A percentile compares a stretch with the other conserved stretches of the same genome.
phyloP scores from a whole-genome alignment of 768 basidiomycete genomes.

The Lactarius akahatsu region DNA sequence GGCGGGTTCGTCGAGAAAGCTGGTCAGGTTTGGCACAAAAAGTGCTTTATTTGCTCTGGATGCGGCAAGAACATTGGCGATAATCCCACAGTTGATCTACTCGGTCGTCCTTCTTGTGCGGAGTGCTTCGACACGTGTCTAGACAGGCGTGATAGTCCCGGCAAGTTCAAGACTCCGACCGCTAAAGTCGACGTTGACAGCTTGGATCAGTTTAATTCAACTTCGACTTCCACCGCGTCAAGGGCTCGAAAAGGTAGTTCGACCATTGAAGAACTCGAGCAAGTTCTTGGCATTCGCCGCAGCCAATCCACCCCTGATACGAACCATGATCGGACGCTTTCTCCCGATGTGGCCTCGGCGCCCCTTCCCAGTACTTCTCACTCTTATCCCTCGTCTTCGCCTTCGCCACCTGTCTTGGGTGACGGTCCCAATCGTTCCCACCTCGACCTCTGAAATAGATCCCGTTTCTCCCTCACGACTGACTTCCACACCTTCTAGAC shows the following conservation, averaged over 20 bases:
- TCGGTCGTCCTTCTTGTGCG: constrained; percentile 74
- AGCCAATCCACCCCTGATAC: constrained; percentile 30
- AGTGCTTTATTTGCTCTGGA: constrained; percentile 72
- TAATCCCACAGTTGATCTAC: constrained; percentile 77
- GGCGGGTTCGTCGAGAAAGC: constrained; percentile 74
- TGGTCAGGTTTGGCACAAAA: constrained; percentile 76
- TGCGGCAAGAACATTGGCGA: constrained; percentile 74
- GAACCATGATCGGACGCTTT: constrained; percentile 19
- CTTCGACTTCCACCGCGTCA: constrained; percentile 27
- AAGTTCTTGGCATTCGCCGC: constrained; percentile 36
- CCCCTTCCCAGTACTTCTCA: constrained; percentile 9
- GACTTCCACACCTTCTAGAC: constrained; percentile 6
- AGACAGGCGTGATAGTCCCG: constrained; percentile 43
- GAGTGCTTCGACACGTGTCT: constrained; percentile 81
- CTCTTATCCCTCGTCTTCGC: neutral
- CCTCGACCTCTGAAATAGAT: neutral
- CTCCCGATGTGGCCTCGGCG: constrained; percentile 1
- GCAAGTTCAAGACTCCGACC: constrained; percentile 34
- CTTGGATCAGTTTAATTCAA: constrained; percentile 45
- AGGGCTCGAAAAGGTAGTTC: constrained; percentile 36
- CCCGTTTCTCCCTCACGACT: constrained; percentile 1
- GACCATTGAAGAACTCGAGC: constrained; percentile 38
- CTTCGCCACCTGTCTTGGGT: neutral
- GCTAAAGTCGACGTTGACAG: constrained; percentile 39
- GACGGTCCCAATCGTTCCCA: neutral